A percentile compares a stretch with the other conserved stretches of the same genome.
Conservation (phyloP, 257 asterid species). For the Euphrasia confusa region DNA sequence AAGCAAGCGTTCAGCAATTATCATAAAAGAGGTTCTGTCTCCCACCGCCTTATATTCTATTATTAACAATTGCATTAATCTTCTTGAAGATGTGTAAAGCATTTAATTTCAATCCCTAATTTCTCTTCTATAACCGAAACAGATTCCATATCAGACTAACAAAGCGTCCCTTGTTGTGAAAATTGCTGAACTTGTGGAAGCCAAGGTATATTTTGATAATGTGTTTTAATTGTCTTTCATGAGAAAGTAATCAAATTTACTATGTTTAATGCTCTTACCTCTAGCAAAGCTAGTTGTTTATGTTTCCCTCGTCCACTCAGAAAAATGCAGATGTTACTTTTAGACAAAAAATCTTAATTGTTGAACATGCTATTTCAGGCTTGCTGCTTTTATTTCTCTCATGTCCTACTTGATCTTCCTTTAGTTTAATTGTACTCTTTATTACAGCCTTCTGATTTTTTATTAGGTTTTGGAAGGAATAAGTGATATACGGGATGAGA, state of each 20-base stretch:
- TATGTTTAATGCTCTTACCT: background rate
- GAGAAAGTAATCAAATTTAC: conserved; percentile 4
- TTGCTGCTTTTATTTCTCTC: conserved; percentile 1
- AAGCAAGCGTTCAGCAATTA: conserved; percentile 79
- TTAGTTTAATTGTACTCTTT: conserved; percentile 20
- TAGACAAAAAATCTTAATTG: background rate
- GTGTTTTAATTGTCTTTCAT: conserved; percentile 13
- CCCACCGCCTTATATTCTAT: conserved; percentile 20
- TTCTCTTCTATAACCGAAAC: conserved; percentile 28
- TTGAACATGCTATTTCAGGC: conserved; percentile 1
- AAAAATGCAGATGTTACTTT: background rate
- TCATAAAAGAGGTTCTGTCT: conserved; percentile 83
- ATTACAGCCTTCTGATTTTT: conserved; percentile 21
- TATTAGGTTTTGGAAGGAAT: conserved; percentile 83
- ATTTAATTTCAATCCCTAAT: conserved; percentile 6
- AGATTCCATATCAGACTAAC: conserved; percentile 97
- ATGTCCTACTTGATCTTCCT: conserved; percentile 9
- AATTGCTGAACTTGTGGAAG: conserved; percentile 92
- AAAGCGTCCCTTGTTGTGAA: conserved; percentile 93
- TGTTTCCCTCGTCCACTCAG: background rate
- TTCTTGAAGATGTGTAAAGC: conserved; percentile 2
- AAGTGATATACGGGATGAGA: conserved; percentile 98
- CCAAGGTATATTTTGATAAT: conserved; percentile 51
- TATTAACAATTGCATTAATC: conserved; percentile 14
- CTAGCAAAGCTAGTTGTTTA: background rate